Conservation (phyloP, 1,284 basidiomycete genomes). For the Leccinum fuscescens region DNA sequence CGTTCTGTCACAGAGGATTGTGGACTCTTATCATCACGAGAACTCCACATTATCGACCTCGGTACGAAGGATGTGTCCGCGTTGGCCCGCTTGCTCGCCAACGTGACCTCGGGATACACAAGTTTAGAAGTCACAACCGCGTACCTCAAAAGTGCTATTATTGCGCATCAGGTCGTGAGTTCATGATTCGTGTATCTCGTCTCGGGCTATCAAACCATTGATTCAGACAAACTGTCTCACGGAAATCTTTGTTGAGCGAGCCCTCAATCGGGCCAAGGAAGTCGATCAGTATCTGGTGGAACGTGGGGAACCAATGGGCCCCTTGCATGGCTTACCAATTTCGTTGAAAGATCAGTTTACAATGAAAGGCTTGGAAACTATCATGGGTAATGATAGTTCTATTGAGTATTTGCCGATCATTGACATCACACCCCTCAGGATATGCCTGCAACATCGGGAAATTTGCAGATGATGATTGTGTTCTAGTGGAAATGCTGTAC, state of each 20-base stretch:
- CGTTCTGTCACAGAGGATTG: conserved; percentile 53
- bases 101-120: conserved; percentile 39
- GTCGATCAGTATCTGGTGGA: conserved; percentile 53
- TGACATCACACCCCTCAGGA: conserved; percentile 11
- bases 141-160: conserved; percentile 75
- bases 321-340: conserved; percentile 47
- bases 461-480: conserved; percentile 51
- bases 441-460: conserved; percentile 69
- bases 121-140: conserved; percentile 69
- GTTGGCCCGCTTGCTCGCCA: conserved; percentile 38
- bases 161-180: conserved; percentile 81
- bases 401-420: neutral
- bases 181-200: neutral
- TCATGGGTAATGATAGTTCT: conserved; percentile 41
- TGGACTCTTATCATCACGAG: conserved; percentile 57
- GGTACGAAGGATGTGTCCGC: conserved; percentile 38
- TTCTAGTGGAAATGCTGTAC: conserved; percentile 58
- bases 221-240: conserved; percentile 65
- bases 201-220: neutral
- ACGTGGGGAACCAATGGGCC: conserved; percentile 37
- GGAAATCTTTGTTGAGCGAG: conserved; percentile 64
- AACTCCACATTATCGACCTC: conserved; percentile 65
- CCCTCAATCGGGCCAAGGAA: conserved; percentile 52
- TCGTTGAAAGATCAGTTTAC: conserved; percentile 63
- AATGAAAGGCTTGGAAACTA: conserved; percentile 53